Evolutionary conservation across 257 asterid genomes (phyloP).

Genomic region (Scutellaria minor): DNA sequence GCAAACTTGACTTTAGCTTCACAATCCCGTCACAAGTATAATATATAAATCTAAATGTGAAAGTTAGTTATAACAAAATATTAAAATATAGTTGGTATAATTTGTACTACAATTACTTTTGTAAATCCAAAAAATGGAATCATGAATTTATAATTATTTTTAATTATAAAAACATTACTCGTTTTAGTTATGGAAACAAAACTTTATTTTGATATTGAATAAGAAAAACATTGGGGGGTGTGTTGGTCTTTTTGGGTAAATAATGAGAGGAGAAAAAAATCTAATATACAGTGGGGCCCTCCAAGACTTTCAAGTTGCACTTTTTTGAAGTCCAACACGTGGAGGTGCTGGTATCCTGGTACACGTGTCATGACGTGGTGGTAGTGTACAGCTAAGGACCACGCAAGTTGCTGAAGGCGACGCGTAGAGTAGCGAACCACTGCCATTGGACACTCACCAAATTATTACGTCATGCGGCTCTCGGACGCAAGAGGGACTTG

Average conservation of each 20-base stretch:
- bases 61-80: no score
- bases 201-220: no score
- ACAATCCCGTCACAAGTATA: neutral
- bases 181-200: no score
- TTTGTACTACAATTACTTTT: no score
- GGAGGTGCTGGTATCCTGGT: constrained; percentile 5
- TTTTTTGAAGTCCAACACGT: constrained; percentile 27
- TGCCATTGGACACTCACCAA: neutral
- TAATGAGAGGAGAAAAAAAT: neutral
- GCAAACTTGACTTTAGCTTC: neutral
- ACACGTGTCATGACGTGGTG: constrained; percentile 27
- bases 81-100: no score
- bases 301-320: constrained; percentile 25
- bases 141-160: no score
- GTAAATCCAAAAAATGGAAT: no score
- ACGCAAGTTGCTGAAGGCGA: constrained; percentile 37
- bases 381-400: constrained; percentile 31
- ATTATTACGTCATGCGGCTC: constrained; percentile 26
- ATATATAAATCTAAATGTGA: no score
- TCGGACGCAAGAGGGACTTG: constrained; percentile 5
- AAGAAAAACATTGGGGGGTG: no score
- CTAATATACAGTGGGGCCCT: constrained; percentile 19
- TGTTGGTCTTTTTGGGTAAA: neutral
- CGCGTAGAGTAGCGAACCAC: constrained; percentile 21
- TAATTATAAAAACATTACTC: no score